phyloP scores from a whole-genome alignment of 768 basidiomycete genomes.

The Phylloporus scabripes region DNA sequence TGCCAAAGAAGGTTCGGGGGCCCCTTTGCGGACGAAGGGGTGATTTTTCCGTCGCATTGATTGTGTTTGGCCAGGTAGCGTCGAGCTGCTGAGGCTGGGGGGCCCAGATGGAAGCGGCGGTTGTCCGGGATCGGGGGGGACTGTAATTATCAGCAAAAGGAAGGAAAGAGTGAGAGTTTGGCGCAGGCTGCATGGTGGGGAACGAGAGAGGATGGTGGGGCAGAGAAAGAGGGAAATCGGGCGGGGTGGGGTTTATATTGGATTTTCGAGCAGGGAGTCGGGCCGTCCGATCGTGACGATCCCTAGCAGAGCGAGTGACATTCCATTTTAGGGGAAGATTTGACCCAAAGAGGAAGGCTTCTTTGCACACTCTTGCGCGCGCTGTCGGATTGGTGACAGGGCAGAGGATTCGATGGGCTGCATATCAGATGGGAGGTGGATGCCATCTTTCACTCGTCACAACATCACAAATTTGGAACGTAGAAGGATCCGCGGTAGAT shows the following conservation, averaged over 20 bases:
- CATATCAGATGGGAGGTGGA: conserved; percentile 4
- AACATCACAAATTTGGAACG: conserved; percentile 16
- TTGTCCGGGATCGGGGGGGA: conserved; percentile 38
- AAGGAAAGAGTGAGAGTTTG: conserved; percentile 24
- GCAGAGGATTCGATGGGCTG: conserved; percentile 13
- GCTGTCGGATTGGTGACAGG: conserved; percentile 25
- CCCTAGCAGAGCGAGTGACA: conserved; percentile 23
- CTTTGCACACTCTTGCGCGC: conserved; percentile 24
- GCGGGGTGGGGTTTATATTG: conserved; percentile 29
- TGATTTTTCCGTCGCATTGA: too few species aligned
- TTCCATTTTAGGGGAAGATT: conserved; percentile 31
- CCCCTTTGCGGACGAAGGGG: conserved; percentile 28
- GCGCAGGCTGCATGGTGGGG: conserved; percentile 25
- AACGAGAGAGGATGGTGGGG: conserved; percentile 34
- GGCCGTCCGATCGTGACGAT: conserved; percentile 28
- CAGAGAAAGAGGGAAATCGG: conserved; percentile 35
- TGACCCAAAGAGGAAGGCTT: conserved; percentile 27
- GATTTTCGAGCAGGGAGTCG: conserved; percentile 22
- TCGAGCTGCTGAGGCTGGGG: conserved; percentile 70
- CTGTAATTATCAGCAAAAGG: conserved; percentile 37
- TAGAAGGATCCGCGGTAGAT: conserved; percentile 22
- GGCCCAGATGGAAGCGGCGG: conserved; percentile 70
- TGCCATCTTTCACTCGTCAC: conserved; percentile 21
- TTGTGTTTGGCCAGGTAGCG: conserved; percentile 66
- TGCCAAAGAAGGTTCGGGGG: conserved; percentile 22